Percentiles rank a stretch among this genome's conserved stretches.
Evolutionary conservation across 2,329 filamentous ascomycete species (phyloP).

Genomic region (Balansia obtecta): DNA sequence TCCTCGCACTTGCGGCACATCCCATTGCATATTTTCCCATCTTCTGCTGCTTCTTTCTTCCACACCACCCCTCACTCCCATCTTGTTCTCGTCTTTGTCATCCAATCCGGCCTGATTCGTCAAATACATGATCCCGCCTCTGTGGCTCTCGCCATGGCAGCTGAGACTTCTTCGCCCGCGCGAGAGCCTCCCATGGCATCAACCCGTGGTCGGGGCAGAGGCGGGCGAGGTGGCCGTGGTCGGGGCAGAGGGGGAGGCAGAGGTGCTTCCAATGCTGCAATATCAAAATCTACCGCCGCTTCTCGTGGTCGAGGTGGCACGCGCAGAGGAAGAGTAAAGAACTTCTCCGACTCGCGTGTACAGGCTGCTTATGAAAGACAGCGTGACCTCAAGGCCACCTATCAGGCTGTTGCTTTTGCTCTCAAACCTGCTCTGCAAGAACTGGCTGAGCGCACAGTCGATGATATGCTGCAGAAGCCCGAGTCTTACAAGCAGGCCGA

Average conservation of each 20-base stretch:
- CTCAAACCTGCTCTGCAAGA: conserved; percentile 55
- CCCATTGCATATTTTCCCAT: not conserved
- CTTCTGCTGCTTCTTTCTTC: not conserved
- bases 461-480: conserved; percentile 42
- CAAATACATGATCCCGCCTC: conserved; percentile 20
- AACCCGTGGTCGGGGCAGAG: conserved; percentile 23
- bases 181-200: conserved; percentile 18
- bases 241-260: conserved; percentile 15
- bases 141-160: conserved; percentile 20
- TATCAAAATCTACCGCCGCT: conserved; percentile 20
- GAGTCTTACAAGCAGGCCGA: conserved; percentile 38
- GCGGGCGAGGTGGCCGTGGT: conserved; percentile 9
- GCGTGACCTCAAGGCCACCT: conserved; percentile 53
- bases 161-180: conserved; percentile 25
- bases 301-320: conserved; percentile 26
- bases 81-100: not conserved
- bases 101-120: not conserved
- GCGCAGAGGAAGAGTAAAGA: conserved; percentile 41
- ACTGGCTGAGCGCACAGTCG: conserved; percentile 47
- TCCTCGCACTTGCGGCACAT: not conserved
- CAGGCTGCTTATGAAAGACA: conserved; percentile 51
- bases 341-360: conserved; percentile 39
- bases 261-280: conserved; percentile 17
- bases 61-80: not conserved
- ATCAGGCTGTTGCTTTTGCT: conserved; percentile 47